These are phyloP conservation scores for Blastomyces emzantsi DNA, from an alignment of 2,329 filamentous ascomycete species.

Conservation along the genomic window DNA sequence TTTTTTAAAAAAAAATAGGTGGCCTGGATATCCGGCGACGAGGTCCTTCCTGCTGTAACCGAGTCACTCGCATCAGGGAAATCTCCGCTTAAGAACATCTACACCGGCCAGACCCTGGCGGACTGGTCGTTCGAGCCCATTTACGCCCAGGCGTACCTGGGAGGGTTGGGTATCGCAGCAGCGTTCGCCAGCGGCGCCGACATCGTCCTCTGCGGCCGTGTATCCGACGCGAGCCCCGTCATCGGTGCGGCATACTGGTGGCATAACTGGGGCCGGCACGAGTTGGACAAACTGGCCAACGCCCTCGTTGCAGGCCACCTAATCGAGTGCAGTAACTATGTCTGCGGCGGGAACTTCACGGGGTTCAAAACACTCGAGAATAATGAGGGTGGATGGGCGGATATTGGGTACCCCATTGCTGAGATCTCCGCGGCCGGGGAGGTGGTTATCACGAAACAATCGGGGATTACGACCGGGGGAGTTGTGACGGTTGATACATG, in stretches of 20 bases:
- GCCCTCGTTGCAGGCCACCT: conserved; percentile 34
- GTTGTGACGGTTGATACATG: conserved; percentile 43
- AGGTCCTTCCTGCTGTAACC: conserved; percentile 31
- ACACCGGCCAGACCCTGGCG: conserved; percentile 29
- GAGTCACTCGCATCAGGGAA: conserved; percentile 24
- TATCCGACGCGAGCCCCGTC: conserved; percentile 38
- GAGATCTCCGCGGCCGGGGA: conserved; percentile 36
- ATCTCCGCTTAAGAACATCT: conserved; percentile 34
- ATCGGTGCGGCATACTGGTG: conserved; percentile 38
- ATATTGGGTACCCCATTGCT: conserved; percentile 41
- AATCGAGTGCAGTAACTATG: conserved; percentile 36
- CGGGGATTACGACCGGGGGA: conserved; percentile 29
- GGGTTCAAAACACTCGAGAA: conserved; percentile 34
- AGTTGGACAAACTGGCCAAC: conserved; percentile 33
- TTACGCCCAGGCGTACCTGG: conserved; percentile 29
- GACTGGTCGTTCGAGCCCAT: conserved; percentile 32
- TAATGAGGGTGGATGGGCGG: conserved; percentile 29
- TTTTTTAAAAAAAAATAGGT: too few species aligned
- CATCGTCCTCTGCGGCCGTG: conserved; percentile 39
- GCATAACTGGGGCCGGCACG: conserved; percentile 34
- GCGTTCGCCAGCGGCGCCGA: conserved; percentile 35
- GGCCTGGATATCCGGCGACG: conserved; percentile 43
- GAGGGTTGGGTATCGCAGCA: conserved; percentile 32
- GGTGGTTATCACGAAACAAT: conserved; percentile 39
- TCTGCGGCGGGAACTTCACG: conserved; percentile 38